These are phyloP conservation scores for Trametes maxima DNA, from an alignment of 768 basidiomycete species.

Conservation along the genomic window DNA sequence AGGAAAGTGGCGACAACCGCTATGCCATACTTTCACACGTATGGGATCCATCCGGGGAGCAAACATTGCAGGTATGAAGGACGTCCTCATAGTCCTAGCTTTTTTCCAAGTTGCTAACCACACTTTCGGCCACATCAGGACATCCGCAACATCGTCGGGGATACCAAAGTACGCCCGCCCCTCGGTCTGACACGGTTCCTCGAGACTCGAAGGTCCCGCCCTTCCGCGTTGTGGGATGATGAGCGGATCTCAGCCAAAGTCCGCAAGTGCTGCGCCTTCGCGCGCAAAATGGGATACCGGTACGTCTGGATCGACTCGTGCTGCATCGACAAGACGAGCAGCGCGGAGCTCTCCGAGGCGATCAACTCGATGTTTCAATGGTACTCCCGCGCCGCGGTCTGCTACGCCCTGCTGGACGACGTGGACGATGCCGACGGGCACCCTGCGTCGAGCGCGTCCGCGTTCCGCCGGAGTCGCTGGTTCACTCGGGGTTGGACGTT, in stretches of 20 bases:
- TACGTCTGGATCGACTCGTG: slow-evolving; percentile 10
- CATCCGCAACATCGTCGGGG: background rate
- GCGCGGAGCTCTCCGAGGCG: too few relatives aligned
- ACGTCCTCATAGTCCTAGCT: background rate
- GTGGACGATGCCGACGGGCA: slow-evolving; percentile 5
- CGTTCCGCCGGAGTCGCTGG: slow-evolving; percentile 1
- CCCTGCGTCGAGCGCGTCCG: background rate
- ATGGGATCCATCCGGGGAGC: slow-evolving; percentile 2
- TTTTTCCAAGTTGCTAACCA: background rate
- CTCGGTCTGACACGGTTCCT: too few relatives aligned
- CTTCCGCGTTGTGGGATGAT: background rate
- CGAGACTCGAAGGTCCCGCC: too few relatives aligned
- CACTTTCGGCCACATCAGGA: background rate
- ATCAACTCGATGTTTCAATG: too few relatives aligned
- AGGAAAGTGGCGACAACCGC: background rate
- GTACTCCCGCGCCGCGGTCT: too few relatives aligned
- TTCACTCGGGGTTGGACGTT: too few relatives aligned
- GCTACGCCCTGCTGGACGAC: slow-evolving; percentile 9
- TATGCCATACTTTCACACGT: slow-evolving; percentile 11
- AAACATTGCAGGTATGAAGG: background rate
- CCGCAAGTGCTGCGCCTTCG: slow-evolving; percentile 7
- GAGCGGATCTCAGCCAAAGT: slow-evolving; percentile 1
- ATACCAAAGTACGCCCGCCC: too few relatives aligned
- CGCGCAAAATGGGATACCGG: slow-evolving; percentile 4
- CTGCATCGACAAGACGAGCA: too few relatives aligned